Conservation (phyloP, 2,329 filamentous ascomycete genomes). For the Diaporthe ilicicola region DNA sequence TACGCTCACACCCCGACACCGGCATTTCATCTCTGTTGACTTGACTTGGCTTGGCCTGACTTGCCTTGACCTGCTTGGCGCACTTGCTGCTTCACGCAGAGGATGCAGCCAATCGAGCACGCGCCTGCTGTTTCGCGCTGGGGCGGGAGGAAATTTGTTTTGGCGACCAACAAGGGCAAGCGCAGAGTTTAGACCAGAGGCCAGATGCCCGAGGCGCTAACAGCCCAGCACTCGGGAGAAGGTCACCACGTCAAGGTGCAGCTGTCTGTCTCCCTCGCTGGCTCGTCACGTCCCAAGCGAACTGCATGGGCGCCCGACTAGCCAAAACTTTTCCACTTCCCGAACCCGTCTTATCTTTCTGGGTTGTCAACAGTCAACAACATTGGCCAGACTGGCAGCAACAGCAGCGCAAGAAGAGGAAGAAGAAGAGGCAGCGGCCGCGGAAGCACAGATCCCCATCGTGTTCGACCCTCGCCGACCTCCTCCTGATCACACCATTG, state of each 20-base stretch:
- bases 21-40: neutral
- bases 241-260: constrained; percentile 10
- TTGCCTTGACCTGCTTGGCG: constrained; percentile 6
- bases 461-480: neutral
- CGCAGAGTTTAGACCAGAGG: neutral
- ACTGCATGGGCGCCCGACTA: constrained; percentile 22
- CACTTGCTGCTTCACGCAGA: constrained; percentile 24
- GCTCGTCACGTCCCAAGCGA: constrained; percentile 13
- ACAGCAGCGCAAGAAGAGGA: neutral
- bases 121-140: constrained; percentile 28
- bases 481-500: neutral
- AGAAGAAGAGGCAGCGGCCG: neutral
- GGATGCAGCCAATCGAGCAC: constrained; percentile 24
- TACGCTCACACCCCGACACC: constrained; percentile 26
- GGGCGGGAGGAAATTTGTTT: constrained; percentile 10
- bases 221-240: neutral
- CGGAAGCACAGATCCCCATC: neutral
- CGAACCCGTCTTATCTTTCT: constrained; percentile 15
- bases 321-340: constrained; percentile 17
- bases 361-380: constrained; percentile 14
- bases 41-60: too few relatives aligned
- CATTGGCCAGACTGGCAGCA: constrained; percentile 9
- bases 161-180: constrained; percentile 7
- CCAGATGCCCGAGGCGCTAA: neutral
- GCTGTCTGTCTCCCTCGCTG: constrained; percentile 6